A percentile compares a stretch with the other conserved stretches of the same genome.
phyloP scores from a whole-genome alignment of 1,284 basidiomycete genomes.

The Veloboletus limbatus region DNA sequence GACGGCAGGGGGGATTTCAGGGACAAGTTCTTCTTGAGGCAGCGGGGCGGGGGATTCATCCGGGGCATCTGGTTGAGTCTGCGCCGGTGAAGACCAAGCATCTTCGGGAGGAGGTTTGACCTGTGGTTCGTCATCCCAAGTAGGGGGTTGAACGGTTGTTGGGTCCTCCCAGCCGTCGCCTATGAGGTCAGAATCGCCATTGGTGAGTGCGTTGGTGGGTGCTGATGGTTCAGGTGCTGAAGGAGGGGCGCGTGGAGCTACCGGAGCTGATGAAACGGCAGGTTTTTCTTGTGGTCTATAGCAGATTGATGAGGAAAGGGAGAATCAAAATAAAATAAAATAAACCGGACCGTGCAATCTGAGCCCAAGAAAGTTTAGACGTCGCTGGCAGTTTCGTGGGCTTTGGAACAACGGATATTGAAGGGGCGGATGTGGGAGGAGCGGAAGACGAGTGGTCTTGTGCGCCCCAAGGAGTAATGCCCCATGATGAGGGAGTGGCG shows the following conservation, averaged over 20 bases:
- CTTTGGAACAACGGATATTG: constrained; percentile 28
- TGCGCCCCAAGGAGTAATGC: constrained; percentile 24
- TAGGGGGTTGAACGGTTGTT: constrained; percentile 64
- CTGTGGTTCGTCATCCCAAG: constrained; percentile 72
- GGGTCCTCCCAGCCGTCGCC: constrained; percentile 67
- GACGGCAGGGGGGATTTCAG: constrained; percentile 11
- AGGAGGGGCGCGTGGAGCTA: constrained; percentile 21
- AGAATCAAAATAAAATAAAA: background rate
- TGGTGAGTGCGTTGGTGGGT: constrained; percentile 24
- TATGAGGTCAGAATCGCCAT: constrained; percentile 38
- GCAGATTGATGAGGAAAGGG: constrained; percentile 28
- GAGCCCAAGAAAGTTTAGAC: constrained; percentile 77
- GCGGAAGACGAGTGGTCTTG: constrained; percentile 25
- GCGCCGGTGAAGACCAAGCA: constrained; percentile 38
- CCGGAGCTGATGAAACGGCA: constrained; percentile 21
- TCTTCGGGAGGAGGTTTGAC: constrained; percentile 42
- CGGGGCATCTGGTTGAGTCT: constrained; percentile 18
- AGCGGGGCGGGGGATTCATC: constrained; percentile 14
- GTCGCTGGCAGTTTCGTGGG: constrained; percentile 59
- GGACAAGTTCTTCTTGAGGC: constrained; percentile 19
- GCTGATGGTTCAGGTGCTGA: constrained; percentile 30
- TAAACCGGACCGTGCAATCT: constrained; percentile 69
- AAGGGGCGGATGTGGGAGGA: constrained; percentile 23
- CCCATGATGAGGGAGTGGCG: constrained; percentile 24
- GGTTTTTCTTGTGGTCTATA: constrained; percentile 31